These are phyloP conservation scores for Eucalyptus marginata DNA, from an alignment of 345 rosid species.

Conservation along the genomic window DNA sequence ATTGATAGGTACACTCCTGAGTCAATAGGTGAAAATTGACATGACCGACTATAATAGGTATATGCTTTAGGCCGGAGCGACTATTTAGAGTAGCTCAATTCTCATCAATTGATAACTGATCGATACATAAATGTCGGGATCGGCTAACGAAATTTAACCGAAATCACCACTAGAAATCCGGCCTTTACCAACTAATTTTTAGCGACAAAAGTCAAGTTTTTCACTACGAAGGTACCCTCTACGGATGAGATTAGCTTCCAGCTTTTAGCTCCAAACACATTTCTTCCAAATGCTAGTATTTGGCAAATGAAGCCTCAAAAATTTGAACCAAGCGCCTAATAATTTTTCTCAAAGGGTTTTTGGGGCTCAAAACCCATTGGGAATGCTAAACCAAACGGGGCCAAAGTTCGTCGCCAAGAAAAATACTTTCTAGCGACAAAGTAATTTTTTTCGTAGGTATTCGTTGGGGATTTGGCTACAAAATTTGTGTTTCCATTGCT, in stretches of 20 bases:
- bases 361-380: no score
- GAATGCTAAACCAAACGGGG: no score
- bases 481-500: not conserved
- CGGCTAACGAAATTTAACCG: rapidly evolving
- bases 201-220: not conserved
- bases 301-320: no score
- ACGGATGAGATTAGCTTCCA: not conserved
- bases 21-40: not conserved
- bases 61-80: not conserved
- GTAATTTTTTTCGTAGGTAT: not conserved
- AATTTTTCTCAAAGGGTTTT: no score
- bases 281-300: no score
- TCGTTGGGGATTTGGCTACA: not conserved
- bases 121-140: not conserved
- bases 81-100: not conserved
- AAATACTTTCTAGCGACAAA: not conserved
- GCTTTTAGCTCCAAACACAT: not conserved
- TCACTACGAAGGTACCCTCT: not conserved
- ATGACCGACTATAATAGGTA: not conserved
- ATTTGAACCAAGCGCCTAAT: no score
- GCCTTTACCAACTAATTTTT: not conserved
- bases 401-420: not conserved
- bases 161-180: not conserved
- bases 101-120: not conserved
- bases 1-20: not conserved